Base-by-base conservation (phyloP, 257 asterid species). In the Coffea canephora region DNA sequence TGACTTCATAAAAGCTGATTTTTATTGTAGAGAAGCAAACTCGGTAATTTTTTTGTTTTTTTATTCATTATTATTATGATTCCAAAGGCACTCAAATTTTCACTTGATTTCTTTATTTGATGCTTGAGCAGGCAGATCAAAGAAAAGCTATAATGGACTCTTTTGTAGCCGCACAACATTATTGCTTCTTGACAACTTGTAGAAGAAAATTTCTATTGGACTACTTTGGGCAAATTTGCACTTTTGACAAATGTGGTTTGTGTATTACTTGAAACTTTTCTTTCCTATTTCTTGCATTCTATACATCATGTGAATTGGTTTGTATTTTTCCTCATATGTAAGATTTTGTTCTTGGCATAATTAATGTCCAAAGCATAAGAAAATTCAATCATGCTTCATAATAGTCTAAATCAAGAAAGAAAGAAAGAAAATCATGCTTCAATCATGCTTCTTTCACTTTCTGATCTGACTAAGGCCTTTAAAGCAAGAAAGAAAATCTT, bases 151-250 rank as follows among this genome's bases (percentile, higher is more conserved):
- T 93, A 83, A 50, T 90, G 89, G 97, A 93, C 87, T 91, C 99
- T 74, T 87, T 88, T 84, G 76, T 71, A 66, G 92, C 95, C 46
- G 99, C 99, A 54, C 94, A 90, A 79, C 94, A 80, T 80, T 95
- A 89, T 80, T 95, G 97, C 90, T 83, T 84, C 87, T 88, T 82
- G 87, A 85, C 98, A 89, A 88, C 91, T 77, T 95, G 99, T 89
- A 89, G 99, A 89, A 90, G 99, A 87, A 91, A 91, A 83, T 93
- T 74, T 91, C 86, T 95, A 83, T 87, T 95, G 83, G 92, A 89
- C 80, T 95, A 95, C 86, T 95, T 95, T 82, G 98, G 98, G 62
- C 95, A 93, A 81, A 87, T 80, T 55, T 80, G 67, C 83, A 78
- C 85, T 71, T 82, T 86, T 54, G 89, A 86, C 79, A 84, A 81